Evolutionary conservation across 139 green algal genomes (phyloP), one percentile per base, ranked within the genome.

Genomic region (Ettlia oleoabundans): DNA sequence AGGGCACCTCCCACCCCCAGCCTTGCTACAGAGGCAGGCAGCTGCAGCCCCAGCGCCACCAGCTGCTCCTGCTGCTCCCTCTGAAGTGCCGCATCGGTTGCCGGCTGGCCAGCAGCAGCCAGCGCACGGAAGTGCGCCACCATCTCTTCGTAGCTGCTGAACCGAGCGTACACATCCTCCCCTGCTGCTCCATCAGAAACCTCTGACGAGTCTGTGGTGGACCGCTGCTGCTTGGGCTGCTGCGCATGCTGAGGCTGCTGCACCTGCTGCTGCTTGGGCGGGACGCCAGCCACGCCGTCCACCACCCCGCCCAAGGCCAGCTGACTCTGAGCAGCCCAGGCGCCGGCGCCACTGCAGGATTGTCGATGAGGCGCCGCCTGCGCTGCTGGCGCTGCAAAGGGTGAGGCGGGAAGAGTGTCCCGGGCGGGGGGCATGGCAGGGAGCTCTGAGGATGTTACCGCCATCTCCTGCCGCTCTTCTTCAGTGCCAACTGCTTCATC

Each of bases 121-220:
- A 78, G 51, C 32, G 26, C 42, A 10, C 32, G 72, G 35, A 78
- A 78, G 51, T 78, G 72, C 4, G 35, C 30, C 9, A 66, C 51
- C 73, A 68, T 80, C 35, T 80, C 73, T 10, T 80, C 35, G 26
- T 80, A 80, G 73, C 73, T 80, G 73, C 52, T 37, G n/a, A 53
- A 80, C 1, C 26, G 73, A 0, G 53, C 52, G 68, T 69, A 69
- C 73, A 80, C 73, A 80, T 80, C 73, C 73, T 68, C 35, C 0
- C 73, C 72, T 33, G 66, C 72, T 4, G 35, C 73, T 35, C 42
- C 35, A 26, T 68, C 71, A 35, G 71, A 66, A 1, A 33, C 30
- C 55, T n/a, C n/a, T n/a, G n/a, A n/a, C n/a, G n/a, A n/a, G n/a
- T n/a, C n/a, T n/a, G n/a, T n/a, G n/a, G n/a, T n/a, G n/a, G n/a